Evolutionary conservation across 2,329 filamentous ascomycete genomes (phyloP), one percentile per base, ranked within the genome.

Genomic region (Pestalotiopsis sp.): DNA sequence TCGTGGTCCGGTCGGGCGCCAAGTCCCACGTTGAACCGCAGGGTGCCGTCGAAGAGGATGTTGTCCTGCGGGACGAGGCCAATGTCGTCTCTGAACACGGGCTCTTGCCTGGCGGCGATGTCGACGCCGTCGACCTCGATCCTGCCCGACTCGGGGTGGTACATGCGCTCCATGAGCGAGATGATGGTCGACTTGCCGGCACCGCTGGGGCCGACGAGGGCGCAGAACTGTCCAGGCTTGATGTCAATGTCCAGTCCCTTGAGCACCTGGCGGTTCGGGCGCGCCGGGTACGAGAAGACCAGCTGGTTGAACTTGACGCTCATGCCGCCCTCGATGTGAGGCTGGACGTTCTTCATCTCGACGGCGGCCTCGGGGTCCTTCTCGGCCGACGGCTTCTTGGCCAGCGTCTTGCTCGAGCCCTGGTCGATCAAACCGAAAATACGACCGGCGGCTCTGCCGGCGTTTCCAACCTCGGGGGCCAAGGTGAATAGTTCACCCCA

Each of bases 401-500:
- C 71, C 38, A 71, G 62, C 27, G 70, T 71, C 49, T 70, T 74
- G 56, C 71, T 76, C 59, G 74, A 81, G 2, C 83, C 82, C 3
- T 87, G 76, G 61, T 84, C 81, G 64, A 88, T 83, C 31, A 88
- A 78, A 69, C 78, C 82, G 66, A 87, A 80, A 61, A 92, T 88
- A 45, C 89, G 83, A 5, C 85, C 85, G 12, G 89, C 87, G 3
- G 92, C 90, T 1, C 84, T 83, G 38, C 86, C 86, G 0, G 92
- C 92, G 59, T 88, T 87, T 1, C 91, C 89, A n/a, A 94, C 85
- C 71, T 95, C 92, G 0, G 92, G 92, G 0, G 92, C 91, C 1
- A 94, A 86, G 27, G 89, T 89, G 76, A 94, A 94, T 78, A 94
- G 89, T 74, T 93, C 90, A 11, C 91, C 90, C 84, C 91, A 93